Evolutionary conservation across 805 yeast species (phyloP).

Genomic region (Torulaspora delbrueckii): DNA sequence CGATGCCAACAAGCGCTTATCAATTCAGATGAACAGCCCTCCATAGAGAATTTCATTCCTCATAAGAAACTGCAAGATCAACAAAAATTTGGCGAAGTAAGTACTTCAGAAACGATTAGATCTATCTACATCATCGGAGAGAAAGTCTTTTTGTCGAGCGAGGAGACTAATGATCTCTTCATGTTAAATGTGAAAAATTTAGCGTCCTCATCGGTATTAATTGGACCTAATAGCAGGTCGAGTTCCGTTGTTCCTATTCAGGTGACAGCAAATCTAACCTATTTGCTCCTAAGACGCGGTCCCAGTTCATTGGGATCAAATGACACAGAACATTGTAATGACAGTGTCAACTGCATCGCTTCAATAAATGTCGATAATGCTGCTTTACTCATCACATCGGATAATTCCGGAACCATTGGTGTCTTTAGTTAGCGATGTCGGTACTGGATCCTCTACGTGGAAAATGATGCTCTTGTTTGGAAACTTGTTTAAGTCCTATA

Average conservation of each 20-base stretch:
- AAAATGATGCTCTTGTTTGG: not conserved
- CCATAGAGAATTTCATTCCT: constrained; percentile 21
- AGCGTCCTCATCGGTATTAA: constrained; percentile 10
- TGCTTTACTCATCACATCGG: constrained; percentile 15
- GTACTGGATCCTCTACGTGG: not conserved
- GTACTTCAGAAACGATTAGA: constrained; percentile 1
- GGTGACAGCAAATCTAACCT: constrained; percentile 22
- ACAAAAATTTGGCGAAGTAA: constrained; percentile 1
- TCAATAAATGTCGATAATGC: not conserved
- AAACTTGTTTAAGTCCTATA: not conserved
- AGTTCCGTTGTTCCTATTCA: constrained; percentile 13
- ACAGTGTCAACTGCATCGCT: constrained; percentile 9
- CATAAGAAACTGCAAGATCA: constrained; percentile 11
- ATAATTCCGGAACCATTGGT: constrained; percentile 23
- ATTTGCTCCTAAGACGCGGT: constrained; percentile 11
- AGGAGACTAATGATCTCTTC: constrained; percentile 17
- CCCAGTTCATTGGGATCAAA: not conserved
- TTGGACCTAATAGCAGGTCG: constrained; percentile 5
- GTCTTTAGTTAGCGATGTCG: constrained; percentile 7
- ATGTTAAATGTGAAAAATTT: constrained; percentile 17
- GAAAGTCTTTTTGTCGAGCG: constrained; percentile 19
- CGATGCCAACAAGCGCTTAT: constrained; percentile 48
- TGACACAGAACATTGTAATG: constrained; percentile 6
- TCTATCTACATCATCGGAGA: constrained; percentile 12
- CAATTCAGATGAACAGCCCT: constrained; percentile 22